Base-by-base conservation (phyloP, 176 grass and related monocot genomes). In the Phragmites australis region DNA sequence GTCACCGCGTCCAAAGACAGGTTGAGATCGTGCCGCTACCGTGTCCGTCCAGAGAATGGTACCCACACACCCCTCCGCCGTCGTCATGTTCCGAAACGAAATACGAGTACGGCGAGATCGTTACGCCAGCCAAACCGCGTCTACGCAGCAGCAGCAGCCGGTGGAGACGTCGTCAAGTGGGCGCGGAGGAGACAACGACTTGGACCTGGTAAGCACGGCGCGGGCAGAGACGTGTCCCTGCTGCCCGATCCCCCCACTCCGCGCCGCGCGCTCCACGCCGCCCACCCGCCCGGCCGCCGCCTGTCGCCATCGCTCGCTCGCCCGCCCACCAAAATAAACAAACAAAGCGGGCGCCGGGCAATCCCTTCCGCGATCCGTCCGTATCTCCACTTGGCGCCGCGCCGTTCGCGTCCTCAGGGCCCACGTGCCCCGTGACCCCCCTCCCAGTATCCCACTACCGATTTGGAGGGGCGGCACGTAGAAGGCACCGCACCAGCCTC, bases 361-460 rank as follows among this genome's bases (percentile, higher is more conserved):
- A 81, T 42, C 70, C 68, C 68, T 18, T 26, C 2, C 22, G n/a
- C 74, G 46, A 79, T 66, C 61, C 61, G 61, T 22, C 29, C 70
- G 68, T 37, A 60, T 66, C 77, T 70, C 77, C 87, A 89, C 64
- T 78, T 81, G 87, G 87, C 87, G 77, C 46, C 46, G 64, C 82
- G 27, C 82, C 62, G 77, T 21, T 85, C 71, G 46, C 77, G 63
- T 63, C 70, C 49, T 2, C 25, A 51, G 39, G 52, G 15, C 72
- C 81, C 67, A 27, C 86, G 48, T 42, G 14, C 6, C 59, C 34
- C 34, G 5, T 37, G 34, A 13, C 63, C 31, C 27, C 34, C n/a
- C n/a, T n/a, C n/a, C n/a, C n/a, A n/a, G n/a, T n/a, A 10, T 30
- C 9, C 40, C 17, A 53, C 77, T 22, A 80, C 82, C 25, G 87